A percentile compares a stretch with the other conserved stretches of the same genome.
These are phyloP conservation scores for Aspergillaceae sp. DNA, from an alignment of 2,329 filamentous ascomycete species.

Conservation along the genomic window DNA sequence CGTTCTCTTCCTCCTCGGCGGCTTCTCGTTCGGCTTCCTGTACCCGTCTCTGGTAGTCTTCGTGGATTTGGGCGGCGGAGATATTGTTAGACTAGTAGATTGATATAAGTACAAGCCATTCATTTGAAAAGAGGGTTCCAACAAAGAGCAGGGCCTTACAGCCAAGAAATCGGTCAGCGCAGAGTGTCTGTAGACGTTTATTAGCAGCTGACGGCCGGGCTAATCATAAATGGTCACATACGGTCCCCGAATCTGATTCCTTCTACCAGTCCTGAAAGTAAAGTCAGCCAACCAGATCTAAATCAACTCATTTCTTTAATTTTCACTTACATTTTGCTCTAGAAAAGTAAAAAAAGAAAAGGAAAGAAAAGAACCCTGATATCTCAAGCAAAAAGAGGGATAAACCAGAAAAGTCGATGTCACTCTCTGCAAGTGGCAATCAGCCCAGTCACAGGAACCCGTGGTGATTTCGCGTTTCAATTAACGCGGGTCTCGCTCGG, in stretches of 20 bases:
- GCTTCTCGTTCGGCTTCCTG: constrained; percentile 38
- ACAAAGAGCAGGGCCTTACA: constrained; percentile 32
- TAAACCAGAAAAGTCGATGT: neutral
- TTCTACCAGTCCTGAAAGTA: constrained; percentile 18
- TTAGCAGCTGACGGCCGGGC: neutral
- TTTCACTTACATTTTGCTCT: neutral
- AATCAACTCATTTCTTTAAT: neutral
- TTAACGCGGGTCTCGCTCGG: constrained; percentile 23
- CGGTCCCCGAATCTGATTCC: constrained; percentile 38
- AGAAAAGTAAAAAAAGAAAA: neutral
- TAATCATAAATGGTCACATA: constrained; percentile 21
- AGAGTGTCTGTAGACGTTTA: constrained; percentile 42
- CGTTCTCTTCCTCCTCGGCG: constrained; percentile 17
- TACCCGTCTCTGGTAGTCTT: constrained; percentile 49
- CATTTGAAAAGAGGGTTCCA: neutral
- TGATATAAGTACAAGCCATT: neutral
- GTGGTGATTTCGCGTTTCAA: constrained; percentile 35
- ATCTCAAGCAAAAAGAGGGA: neutral
- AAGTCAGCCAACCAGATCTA: neutral
- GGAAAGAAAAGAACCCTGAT: neutral
- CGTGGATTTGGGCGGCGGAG: constrained; percentile 54
- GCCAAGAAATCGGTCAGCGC: constrained; percentile 61
- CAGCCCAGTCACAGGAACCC: constrained; percentile 22
- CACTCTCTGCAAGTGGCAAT: neutral
- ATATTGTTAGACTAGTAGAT: constrained; percentile 52